Evolutionary conservation across 1,284 basidiomycete genomes (phyloP).

Genomic region (Ustilago loliicola): DNA sequence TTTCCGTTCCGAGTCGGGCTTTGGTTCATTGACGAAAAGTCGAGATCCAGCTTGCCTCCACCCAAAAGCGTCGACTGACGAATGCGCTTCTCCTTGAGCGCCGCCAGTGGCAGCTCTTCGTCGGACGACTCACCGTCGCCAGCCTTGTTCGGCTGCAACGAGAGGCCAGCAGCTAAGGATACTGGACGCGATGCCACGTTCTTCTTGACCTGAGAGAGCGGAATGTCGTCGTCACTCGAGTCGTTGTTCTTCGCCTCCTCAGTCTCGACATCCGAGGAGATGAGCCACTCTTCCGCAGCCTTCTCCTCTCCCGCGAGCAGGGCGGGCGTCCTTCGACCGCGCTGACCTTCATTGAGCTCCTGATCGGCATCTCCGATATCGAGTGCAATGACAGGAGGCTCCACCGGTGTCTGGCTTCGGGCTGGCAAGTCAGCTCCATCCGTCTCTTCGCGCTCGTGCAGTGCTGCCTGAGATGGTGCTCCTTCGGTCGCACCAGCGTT

Average conservation of each 20-base stretch:
- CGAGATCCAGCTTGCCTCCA: conserved; percentile 52
- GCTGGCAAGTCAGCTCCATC: conserved; percentile 10
- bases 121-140: conserved; percentile 53
- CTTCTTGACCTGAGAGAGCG: conserved; percentile 57
- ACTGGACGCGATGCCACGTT: conserved; percentile 44
- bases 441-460: conserved; percentile 11
- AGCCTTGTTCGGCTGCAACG: conserved; percentile 8
- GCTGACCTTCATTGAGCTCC: background rate
- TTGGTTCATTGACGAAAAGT: conserved; percentile 33
- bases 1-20: conserved; percentile 11
- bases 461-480: conserved; percentile 2
- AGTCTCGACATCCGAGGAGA: conserved; percentile 38
- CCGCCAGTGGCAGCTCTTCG: conserved; percentile 59
- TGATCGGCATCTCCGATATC: conserved; percentile 28
- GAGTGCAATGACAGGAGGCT: conserved; percentile 49
- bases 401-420: conserved; percentile 37
- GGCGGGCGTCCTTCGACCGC: conserved; percentile 20
- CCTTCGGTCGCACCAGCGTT: conserved; percentile 10
- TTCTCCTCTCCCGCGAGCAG: conserved; percentile 35
- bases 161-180: conserved; percentile 44
- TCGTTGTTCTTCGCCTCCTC: conserved; percentile 23
- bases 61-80: conserved; percentile 41
- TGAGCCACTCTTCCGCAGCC: conserved; percentile 54
- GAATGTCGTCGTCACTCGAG: conserved; percentile 57
- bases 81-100: conserved; percentile 56